Evolutionary conservation across 495 filamentous ascomycete genomes (phyloP).

Genomic region (Hyaloscypha hepaticicola): DNA sequence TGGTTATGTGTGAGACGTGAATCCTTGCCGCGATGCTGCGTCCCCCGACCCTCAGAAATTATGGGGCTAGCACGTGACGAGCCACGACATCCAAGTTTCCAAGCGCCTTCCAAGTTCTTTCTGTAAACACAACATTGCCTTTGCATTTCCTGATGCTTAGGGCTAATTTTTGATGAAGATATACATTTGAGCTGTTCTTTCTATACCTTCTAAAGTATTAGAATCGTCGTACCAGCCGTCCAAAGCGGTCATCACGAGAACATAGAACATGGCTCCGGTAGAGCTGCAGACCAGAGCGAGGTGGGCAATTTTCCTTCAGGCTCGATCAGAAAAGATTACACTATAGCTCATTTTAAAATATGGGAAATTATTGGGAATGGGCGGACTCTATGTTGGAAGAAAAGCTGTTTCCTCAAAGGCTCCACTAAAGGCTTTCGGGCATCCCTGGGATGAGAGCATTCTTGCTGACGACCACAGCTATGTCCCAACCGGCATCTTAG

Average conservation of each 20-base stretch:
- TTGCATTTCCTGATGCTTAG: not conserved
- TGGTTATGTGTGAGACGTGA: not conserved
- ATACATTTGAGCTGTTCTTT: not conserved
- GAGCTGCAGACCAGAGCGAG: constrained; percentile 19
- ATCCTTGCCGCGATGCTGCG: not conserved
- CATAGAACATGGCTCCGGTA: constrained; percentile 24
- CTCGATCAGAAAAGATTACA: not conserved
- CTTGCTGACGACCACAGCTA: constrained; percentile 31
- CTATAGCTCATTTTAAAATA: not conserved
- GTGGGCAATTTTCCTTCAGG: not conserved
- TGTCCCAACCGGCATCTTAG: constrained; percentile 39
- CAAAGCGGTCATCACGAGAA: not conserved
- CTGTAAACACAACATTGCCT: too few species aligned
- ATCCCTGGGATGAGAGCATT: too few species aligned
- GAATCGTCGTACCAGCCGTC: not conserved
- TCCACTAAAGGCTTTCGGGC: constrained; percentile 3
- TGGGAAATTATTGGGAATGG: not conserved
- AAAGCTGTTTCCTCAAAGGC: too few species aligned
- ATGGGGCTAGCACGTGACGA: not conserved
- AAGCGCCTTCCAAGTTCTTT: constrained; percentile 10
- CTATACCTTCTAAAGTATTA: not conserved
- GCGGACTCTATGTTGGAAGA: too few species aligned
- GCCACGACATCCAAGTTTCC: not conserved
- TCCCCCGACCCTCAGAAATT: not conserved
- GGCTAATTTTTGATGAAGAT: not conserved